A percentile compares a stretch with the other conserved stretches of the same genome.
Evolutionary conservation across 139 green algal species (phyloP).

Genomic region (Micractinium conductrix): DNA sequence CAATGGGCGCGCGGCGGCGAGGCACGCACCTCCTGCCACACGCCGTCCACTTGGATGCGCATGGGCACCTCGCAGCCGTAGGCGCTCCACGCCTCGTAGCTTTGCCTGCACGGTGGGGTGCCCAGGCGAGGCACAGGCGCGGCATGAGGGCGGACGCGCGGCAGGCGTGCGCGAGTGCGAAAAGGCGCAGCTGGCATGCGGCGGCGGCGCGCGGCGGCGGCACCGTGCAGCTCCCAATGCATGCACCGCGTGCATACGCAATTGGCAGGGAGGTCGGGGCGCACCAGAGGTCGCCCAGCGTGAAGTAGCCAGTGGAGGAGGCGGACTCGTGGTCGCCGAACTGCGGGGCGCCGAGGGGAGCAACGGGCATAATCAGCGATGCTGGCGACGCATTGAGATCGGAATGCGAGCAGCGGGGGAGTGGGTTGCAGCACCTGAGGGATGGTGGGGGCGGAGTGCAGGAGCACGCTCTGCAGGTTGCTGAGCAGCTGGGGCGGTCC

Average conservation of each 20-base stretch:
- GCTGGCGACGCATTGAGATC: too few species aligned
- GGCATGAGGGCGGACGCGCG: background rate
- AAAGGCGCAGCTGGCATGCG: background rate
- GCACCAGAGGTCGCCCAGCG: slow-evolving; percentile 28
- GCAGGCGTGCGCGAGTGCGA: background rate
- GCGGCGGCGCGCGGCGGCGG: background rate
- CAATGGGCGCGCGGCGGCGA: too few species aligned
- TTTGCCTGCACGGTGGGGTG: slow-evolving; percentile 25
- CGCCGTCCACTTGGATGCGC: slow-evolving; percentile 18
- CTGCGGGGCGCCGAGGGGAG: background rate
- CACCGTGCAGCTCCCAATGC: too few species aligned
- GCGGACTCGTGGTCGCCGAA: background rate
- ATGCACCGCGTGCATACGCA: too few species aligned
- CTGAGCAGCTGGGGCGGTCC: background rate
- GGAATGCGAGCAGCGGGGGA: background rate
- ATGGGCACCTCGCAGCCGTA: slow-evolving; percentile 50
- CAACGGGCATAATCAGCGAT: background rate
- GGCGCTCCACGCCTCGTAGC: slow-evolving; percentile 49
- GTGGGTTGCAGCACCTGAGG: background rate
- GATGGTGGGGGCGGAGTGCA: background rate
- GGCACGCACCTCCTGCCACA: slow-evolving; percentile 35
- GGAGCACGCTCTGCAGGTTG: slow-evolving; percentile 15
- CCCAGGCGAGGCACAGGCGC: too few species aligned
- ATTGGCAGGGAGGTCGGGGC: background rate
- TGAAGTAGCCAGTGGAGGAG: slow-evolving; percentile 23